Evolutionary conservation across 768 basidiomycete genomes (phyloP).

Genomic region (Dacryopinax spathularia): DNA sequence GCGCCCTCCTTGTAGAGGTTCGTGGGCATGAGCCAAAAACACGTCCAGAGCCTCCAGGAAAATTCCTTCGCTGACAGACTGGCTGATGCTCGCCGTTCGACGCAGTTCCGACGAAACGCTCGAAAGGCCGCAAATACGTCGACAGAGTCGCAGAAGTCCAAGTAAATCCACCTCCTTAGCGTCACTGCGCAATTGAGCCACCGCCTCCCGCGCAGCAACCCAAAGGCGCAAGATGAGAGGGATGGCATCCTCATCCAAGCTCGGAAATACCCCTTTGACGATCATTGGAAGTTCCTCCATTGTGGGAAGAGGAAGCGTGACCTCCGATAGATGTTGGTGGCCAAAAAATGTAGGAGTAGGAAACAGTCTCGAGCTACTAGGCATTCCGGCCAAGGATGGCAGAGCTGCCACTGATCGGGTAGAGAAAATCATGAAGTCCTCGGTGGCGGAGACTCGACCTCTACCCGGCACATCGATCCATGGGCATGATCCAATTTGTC

Average conservation of each 20-base stretch:
- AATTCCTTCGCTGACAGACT: slow-evolving; percentile 60
- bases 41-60: slow-evolving; percentile 80
- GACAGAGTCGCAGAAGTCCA: neutral
- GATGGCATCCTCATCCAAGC: slow-evolving; percentile 37
- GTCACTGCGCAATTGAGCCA: slow-evolving; percentile 39
- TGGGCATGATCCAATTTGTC: slow-evolving; percentile 62
- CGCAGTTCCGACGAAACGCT: neutral
- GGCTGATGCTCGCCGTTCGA: too few relatives aligned
- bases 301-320: slow-evolving; percentile 47
- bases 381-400: slow-evolving; percentile 19
- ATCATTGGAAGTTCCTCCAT: slow-evolving; percentile 56
- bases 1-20: slow-evolving; percentile 12
- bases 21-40: slow-evolving; percentile 51
- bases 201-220: slow-evolving; percentile 38
- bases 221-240: slow-evolving; percentile 52
- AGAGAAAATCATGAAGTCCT: slow-evolving; percentile 76
- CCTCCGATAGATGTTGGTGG: slow-evolving; percentile 66
- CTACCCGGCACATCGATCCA: slow-evolving; percentile 58
- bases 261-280: slow-evolving; percentile 49
- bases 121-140: neutral
- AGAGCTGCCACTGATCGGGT: slow-evolving; percentile 49
- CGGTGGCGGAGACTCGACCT: slow-evolving; percentile 57
- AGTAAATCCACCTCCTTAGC: slow-evolving; percentile 49
- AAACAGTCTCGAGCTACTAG: slow-evolving; percentile 31
- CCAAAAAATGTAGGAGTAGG: slow-evolving; percentile 63